These are phyloP conservation scores for Mycena epipterygia DNA, from an alignment of 768 basidiomycete genomes.

Conservation along the genomic window DNA sequence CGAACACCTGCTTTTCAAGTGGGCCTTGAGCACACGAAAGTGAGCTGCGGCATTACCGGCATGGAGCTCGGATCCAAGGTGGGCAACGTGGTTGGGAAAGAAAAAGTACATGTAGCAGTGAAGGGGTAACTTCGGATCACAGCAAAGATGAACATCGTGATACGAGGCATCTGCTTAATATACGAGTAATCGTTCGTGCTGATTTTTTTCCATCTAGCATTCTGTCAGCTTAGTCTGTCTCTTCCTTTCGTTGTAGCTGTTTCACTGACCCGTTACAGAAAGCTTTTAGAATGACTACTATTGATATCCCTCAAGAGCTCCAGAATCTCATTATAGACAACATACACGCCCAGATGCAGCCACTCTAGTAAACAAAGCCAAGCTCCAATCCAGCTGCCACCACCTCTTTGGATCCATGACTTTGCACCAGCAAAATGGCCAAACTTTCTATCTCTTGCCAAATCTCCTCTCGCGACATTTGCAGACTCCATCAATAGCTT, in stretches of 20 bases:
- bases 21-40: background rate
- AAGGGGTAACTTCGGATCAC: no score
- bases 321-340: constrained; percentile 29
- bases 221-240: no score
- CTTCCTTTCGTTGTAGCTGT: no score
- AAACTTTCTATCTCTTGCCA: constrained; percentile 8
- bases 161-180: no score
- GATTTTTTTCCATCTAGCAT: no score
- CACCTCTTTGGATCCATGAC: constrained; percentile 26
- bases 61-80: background rate
- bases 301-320: constrained; percentile 30
- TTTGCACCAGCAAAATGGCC: constrained; percentile 5
- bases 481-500: background rate
- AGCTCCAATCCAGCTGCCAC: constrained; percentile 18
- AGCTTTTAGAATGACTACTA: background rate
- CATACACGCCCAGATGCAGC: constrained; percentile 13
- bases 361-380: constrained; percentile 23
- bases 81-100: no score
- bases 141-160: no score
- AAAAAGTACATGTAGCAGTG: no score
- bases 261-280: no score
- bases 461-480: constrained; percentile 15
- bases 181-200: no score
- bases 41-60: background rate
- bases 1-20: background rate